Evolutionary conservation across 345 rosid species (phyloP), one percentile per base, ranked within the genome.

Genomic region (Trapa bicornis): DNA sequence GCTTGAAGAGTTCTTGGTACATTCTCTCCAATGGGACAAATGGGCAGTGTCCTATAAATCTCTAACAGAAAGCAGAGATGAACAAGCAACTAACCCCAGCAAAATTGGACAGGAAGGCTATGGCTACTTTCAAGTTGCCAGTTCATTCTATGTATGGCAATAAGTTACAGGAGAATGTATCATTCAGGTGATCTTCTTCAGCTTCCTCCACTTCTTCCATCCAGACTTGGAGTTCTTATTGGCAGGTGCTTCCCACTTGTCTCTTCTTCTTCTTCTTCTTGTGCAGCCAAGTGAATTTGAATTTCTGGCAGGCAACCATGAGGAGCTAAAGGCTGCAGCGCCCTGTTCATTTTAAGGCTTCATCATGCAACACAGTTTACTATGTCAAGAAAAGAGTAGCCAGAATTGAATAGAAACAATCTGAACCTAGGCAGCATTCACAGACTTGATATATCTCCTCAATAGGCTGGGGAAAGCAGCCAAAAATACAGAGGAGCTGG

Each of bases 391-490:
- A 66, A 32, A 1, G 37, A 32, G 29, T 71, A 43, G 5, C 65
- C 71, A 52, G 29, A 70, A 60, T 38, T 54, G 10, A 45, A 68
- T 63, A 11, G 38, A 47, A 69, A 94, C 99, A 22, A 22, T 93
- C 86, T 75, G 99, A 91, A 80, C 87, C 93, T 75, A 68, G 42
- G 74, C 74, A 36, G 91, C 96, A 81, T 89, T 94, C 74, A 94
- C 78, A 73, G 82, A 89, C 78, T 84, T 94, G 64, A 87, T 74
- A 67, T 86, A 94, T 75, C 85, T 94, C 78, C 97, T 80, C 37
- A 89, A 58, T 38, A 94, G 86, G 78, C 88, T 83, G 47, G 99
- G 99, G 71, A 91, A 87, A 58, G 93, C 96, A 67, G 87, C 80
- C 73, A 94, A 76, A 70, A 91, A 81, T 48, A 86, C 58, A 6